A percentile compares a stretch with the other conserved stretches of the same genome.
Conservation (phyloP, 1,139 yeast genomes). For the Hemisphaericaspora xylofermentans region DNA sequence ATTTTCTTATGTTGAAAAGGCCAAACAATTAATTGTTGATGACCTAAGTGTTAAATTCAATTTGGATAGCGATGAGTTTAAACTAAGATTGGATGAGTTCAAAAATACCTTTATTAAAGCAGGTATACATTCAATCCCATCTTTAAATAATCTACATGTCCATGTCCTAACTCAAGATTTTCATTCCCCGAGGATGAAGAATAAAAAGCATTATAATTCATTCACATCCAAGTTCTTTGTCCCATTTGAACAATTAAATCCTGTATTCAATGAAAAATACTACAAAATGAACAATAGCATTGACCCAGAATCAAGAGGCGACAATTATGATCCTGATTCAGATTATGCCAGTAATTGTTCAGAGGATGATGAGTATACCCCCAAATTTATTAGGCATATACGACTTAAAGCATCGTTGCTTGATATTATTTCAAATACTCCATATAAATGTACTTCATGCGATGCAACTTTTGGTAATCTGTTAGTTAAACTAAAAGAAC, state of each 20-base stretch:
- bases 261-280: conserved; percentile 11
- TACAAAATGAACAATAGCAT: conserved; percentile 5
- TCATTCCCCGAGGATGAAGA: conserved; percentile 52
- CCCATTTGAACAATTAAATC: conserved; percentile 34
- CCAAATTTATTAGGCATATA: conserved; percentile 9
- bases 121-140: conserved; percentile 74
- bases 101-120: conserved; percentile 43
- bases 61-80: conserved; percentile 7
- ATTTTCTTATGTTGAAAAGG: conserved; percentile 39
- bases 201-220: conserved; percentile 68
- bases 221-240: conserved; percentile 69
- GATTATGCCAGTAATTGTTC: conserved; percentile 7
- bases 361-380: conserved; percentile 9
- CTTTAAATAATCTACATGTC: conserved; percentile 65
- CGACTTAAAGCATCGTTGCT: conserved; percentile 21
- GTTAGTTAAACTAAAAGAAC: conserved; percentile 48
- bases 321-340: conserved; percentile 11
- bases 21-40: conserved; percentile 39
- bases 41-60: conserved; percentile 26
- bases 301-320: conserved; percentile 8
- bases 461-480: conserved; percentile 42
- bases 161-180: conserved; percentile 73
- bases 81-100: conserved; percentile 18
- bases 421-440: conserved; percentile 31
- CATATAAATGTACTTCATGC: conserved; percentile 54